Conservation (phyloP, 495 filamentous ascomycete genomes). For the Talaromyces adpressus region DNA sequence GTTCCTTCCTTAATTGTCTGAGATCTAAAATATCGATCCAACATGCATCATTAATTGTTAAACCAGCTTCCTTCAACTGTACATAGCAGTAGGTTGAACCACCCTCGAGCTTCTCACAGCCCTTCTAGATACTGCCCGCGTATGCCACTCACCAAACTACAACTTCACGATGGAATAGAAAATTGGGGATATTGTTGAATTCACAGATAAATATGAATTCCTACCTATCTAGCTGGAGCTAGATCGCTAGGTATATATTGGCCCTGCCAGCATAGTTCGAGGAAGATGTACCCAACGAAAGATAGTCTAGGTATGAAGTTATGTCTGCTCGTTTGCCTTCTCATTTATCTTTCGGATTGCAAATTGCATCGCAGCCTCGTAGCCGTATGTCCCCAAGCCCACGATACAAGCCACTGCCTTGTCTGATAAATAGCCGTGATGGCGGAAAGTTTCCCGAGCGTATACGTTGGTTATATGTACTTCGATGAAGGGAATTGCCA, state of each 20-base stretch:
- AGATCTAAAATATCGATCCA: background rate
- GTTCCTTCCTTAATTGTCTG: background rate
- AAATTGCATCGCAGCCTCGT: slow-evolving; percentile 62
- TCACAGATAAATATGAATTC: background rate
- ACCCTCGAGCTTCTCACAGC: background rate
- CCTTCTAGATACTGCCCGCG: background rate
- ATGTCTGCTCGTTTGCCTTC: background rate
- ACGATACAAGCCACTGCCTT: slow-evolving; percentile 63
- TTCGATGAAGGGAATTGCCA: slow-evolving; percentile 63
- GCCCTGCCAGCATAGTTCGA: background rate
- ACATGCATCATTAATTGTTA: background rate
- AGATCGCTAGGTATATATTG: background rate
- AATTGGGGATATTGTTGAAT: background rate
- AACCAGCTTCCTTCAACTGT: background rate
- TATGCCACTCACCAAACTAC: background rate
- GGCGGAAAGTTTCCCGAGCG: slow-evolving; percentile 53
- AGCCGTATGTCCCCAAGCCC: slow-evolving; percentile 61
- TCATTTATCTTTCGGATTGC: slow-evolving; percentile 37
- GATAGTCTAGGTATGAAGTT: background rate
- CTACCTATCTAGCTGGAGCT: background rate
- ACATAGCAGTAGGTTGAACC: background rate
- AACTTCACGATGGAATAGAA: background rate
- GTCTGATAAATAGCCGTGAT: slow-evolving; percentile 62
- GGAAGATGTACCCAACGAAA: background rate
- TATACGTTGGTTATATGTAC: slow-evolving; percentile 65